Evolutionary conservation across 1,284 basidiomycete genomes (phyloP).

Genomic region (Microbotryum violaceum): DNA sequence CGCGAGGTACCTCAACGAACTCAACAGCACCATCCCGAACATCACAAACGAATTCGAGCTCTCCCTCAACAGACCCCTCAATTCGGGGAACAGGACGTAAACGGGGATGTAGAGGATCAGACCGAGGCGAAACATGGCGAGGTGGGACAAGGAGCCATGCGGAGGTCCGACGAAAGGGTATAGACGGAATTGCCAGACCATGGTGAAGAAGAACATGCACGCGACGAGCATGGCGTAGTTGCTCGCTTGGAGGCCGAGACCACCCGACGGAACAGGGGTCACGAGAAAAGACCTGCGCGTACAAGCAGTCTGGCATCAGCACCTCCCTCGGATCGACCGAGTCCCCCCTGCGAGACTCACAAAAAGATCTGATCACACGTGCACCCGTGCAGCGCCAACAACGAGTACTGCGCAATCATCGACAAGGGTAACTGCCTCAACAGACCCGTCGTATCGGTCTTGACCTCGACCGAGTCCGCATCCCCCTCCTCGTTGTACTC

Average conservation of each 20-base stretch:
- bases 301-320: not conserved
- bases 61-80: slow-evolving; percentile 29
- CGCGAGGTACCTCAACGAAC: slow-evolving; percentile 32
- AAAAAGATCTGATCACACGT: slow-evolving; percentile 35
- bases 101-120: slow-evolving; percentile 33
- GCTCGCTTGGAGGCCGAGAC: slow-evolving; percentile 29
- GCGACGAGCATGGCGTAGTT: slow-evolving; percentile 31
- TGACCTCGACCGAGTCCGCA: slow-evolving; percentile 7
- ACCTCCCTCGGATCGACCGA: not conserved
- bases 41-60: slow-evolving; percentile 29
- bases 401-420: slow-evolving; percentile 31
- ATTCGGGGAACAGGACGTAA: slow-evolving; percentile 34
- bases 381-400: slow-evolving; percentile 32
- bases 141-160: slow-evolving; percentile 29
- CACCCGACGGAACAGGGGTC: slow-evolving; percentile 21
- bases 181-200: slow-evolving; percentile 35
- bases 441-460: slow-evolving; percentile 10
- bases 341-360: not conserved
- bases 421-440: slow-evolving; percentile 32
- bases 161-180: slow-evolving; percentile 35
- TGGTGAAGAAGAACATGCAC: slow-evolving; percentile 34
- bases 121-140: slow-evolving; percentile 36
- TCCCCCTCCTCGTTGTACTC: slow-evolving; percentile 11
- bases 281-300: slow-evolving; percentile 25
- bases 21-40: slow-evolving; percentile 33